Percentiles rank a stretch among this genome's conserved stretches.
These are phyloP conservation scores for Arthromyces matolae DNA, from an alignment of 768 basidiomycete species.

Conservation along the genomic window DNA sequence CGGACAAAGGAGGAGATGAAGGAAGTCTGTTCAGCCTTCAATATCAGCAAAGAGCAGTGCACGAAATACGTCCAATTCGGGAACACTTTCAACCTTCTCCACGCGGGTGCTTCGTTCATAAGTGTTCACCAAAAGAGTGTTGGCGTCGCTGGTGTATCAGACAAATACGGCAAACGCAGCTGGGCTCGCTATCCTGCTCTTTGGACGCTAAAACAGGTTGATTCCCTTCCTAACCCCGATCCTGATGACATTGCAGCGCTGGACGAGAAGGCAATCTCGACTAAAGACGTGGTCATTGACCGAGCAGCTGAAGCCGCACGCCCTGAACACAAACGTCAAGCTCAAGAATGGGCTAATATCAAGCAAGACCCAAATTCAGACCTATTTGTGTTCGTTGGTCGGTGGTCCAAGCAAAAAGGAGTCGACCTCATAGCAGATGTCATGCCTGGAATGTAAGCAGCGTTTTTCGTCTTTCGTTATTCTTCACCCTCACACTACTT, in stretches of 20 bases:
- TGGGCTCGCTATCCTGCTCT: slow-evolving; percentile 97
- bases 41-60: slow-evolving; percentile 94
- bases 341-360: slow-evolving; percentile 94
- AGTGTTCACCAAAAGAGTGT: slow-evolving; percentile 89
- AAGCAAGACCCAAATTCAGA: slow-evolving; percentile 88
- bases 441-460: slow-evolving; percentile 78
- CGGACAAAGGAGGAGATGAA: slow-evolving; percentile 98
- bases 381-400: slow-evolving; percentile 93
- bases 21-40: slow-evolving; percentile 97
- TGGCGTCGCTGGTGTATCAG: slow-evolving; percentile 94
- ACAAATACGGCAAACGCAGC: slow-evolving; percentile 95
- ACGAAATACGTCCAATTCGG: slow-evolving; percentile 97
- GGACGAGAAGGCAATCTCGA: slow-evolving; percentile 69
- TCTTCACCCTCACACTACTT: slow-evolving; percentile 4
- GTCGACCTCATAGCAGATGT: slow-evolving; percentile 97
- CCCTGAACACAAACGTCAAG: slow-evolving; percentile 86
- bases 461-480: slow-evolving; percentile 1
- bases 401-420: slow-evolving; percentile 98
- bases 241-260: slow-evolving; percentile 92
- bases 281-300: slow-evolving; percentile 76
- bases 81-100: slow-evolving; percentile 94
- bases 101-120: slow-evolving; percentile 91
- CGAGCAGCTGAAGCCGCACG: slow-evolving; percentile 81
- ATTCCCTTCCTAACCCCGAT: slow-evolving; percentile 92
- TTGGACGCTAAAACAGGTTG: slow-evolving; percentile 94